Conservation (phyloP, 1,284 basidiomycete genomes). For the Ganoderma lingzhi region DNA sequence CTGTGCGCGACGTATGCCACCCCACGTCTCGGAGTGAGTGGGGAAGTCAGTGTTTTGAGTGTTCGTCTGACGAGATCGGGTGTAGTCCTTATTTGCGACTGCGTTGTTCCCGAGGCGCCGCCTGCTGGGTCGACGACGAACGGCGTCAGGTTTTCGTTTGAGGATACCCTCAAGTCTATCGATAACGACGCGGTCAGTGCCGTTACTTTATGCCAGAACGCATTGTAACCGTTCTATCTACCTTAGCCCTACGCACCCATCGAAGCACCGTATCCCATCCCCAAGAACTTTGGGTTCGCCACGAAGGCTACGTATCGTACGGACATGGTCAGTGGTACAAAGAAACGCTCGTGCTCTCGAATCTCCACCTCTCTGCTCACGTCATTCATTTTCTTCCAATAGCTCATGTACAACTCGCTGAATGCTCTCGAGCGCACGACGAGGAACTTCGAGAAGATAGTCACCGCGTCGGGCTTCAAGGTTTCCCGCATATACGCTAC, state of each 20-base stretch:
- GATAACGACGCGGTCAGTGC: background rate
- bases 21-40: slow-evolving; percentile 5
- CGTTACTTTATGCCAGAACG: background rate
- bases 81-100: slow-evolving; percentile 11
- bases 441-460: slow-evolving; percentile 8
- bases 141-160: background rate
- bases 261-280: slow-evolving; percentile 4
- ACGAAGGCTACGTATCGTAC: slow-evolving; percentile 2
- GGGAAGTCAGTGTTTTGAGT: too few species aligned
- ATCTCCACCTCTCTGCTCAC: background rate
- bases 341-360: too few species aligned
- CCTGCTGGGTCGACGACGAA: background rate
- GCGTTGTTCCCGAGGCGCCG: slow-evolving; percentile 7
- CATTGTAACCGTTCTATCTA: background rate
- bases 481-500: background rate
- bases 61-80: background rate
- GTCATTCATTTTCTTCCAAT: background rate
- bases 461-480: slow-evolving; percentile 10
- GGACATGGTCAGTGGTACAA: slow-evolving; percentile 3
- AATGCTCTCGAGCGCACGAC: slow-evolving; percentile 11
- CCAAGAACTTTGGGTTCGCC: slow-evolving; percentile 11
- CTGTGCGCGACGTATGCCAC: slow-evolving; percentile 8
- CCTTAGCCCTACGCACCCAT: background rate
- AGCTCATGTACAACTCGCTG: slow-evolving; percentile 9
- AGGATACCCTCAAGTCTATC: slow-evolving; percentile 1